Percentiles rank a stretch among this genome's conserved stretches.
phyloP scores from a whole-genome alignment of 2,329 filamentous ascomycete species.

The Fusarium sp. region DNA sequence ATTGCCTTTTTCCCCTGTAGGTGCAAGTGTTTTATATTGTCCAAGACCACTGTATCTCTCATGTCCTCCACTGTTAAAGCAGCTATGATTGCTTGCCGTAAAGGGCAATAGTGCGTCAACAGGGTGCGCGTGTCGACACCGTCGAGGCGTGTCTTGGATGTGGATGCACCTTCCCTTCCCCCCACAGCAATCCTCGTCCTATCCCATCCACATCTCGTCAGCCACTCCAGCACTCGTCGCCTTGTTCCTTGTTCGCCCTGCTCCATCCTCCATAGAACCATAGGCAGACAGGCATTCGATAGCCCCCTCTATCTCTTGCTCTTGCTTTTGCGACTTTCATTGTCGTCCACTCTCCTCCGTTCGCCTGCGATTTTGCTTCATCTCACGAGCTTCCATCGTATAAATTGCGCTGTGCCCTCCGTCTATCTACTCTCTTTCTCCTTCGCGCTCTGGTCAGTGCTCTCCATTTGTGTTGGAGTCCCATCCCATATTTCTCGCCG shows the following conservation, averaged over 20 bases:
- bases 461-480: constrained; percentile 23
- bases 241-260: constrained; percentile 49
- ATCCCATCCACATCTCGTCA: constrained; percentile 29
- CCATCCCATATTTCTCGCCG: constrained; percentile 11
- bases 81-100: constrained; percentile 32
- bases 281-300: constrained; percentile 32
- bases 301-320: constrained; percentile 33
- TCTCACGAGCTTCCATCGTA: constrained; percentile 25
- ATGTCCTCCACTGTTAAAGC: constrained; percentile 13
- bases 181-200: constrained; percentile 24
- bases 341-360: constrained; percentile 45
- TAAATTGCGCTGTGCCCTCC: constrained; percentile 37
- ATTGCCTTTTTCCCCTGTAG: background rate
- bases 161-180: constrained; percentile 13
- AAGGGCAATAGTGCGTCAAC: constrained; percentile 37
- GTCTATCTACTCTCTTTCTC: constrained; percentile 14
- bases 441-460: constrained; percentile 44
- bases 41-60: background rate
- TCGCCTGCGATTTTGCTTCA: constrained; percentile 40
- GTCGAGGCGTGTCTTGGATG: constrained; percentile 39
- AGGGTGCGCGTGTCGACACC: constrained; percentile 40
- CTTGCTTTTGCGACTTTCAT: constrained; percentile 34
- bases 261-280: constrained; percentile 16
- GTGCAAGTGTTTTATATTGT: background rate
- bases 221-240: constrained; percentile 39